Percentiles rank a stretch among this genome's conserved stretches.
Conservation (phyloP, 2,329 filamentous ascomycete genomes). For the Triangularia setosa region DNA sequence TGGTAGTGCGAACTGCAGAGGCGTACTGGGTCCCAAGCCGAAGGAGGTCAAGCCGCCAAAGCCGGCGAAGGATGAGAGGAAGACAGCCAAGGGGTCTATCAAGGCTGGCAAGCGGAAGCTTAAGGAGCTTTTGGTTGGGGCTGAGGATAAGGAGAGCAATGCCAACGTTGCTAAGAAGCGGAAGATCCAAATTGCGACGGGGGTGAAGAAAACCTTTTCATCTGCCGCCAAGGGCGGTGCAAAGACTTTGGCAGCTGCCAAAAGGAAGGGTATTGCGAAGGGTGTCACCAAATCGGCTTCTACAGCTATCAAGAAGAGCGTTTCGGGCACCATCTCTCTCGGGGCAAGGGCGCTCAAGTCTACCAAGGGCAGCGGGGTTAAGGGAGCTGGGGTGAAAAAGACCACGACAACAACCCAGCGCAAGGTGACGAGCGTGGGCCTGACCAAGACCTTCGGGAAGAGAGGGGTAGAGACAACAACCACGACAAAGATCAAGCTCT, state of each 20-base stretch:
- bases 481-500: constrained; percentile 9
- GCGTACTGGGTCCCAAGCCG: constrained; percentile 59
- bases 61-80: constrained; percentile 42
- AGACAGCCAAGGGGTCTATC: constrained; percentile 40
- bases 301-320: constrained; percentile 36
- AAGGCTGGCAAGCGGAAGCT: constrained; percentile 52
- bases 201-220: constrained; percentile 34
- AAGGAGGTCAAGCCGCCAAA: constrained; percentile 50
- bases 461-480: background rate
- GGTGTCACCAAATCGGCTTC: constrained; percentile 35
- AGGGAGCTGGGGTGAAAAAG: constrained; percentile 3
- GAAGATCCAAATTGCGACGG: constrained; percentile 42
- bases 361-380: background rate
- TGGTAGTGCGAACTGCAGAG: constrained; percentile 60
- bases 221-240: background rate
- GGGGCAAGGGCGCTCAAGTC: constrained; percentile 13
- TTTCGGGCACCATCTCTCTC: constrained; percentile 33
- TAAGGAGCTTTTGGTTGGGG: constrained; percentile 47
- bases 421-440: background rate
- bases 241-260: constrained; percentile 14
- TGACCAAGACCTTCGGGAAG: background rate
- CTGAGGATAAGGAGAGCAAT: constrained; percentile 27
- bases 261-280: constrained; percentile 33
- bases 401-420: background rate
- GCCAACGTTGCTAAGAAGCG: constrained; percentile 39